A percentile compares a stretch with the other conserved stretches of the same genome.
These are phyloP conservation scores for Ceriops decandra DNA, from an alignment of 345 rosid genomes.

Conservation along the genomic window DNA sequence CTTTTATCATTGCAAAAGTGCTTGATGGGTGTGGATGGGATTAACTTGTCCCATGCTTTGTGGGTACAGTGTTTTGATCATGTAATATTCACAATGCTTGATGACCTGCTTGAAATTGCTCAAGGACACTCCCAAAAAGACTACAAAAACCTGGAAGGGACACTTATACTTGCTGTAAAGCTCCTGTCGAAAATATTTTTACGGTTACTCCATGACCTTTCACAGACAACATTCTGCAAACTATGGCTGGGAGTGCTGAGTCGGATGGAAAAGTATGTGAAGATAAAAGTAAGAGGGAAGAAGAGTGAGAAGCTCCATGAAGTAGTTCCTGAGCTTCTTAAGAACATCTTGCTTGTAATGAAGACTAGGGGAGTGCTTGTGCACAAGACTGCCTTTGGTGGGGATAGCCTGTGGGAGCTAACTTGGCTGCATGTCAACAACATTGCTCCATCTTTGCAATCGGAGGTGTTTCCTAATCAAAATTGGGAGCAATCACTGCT, in stretches of 20 bases:
- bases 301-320: constrained; percentile 95
- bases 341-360: constrained; percentile 78
- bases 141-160: constrained; percentile 91
- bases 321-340: constrained; percentile 75
- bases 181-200: constrained; percentile 76
- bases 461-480: constrained; percentile 84
- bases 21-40: constrained; percentile 71
- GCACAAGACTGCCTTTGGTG: constrained; percentile 84
- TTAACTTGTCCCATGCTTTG: constrained; percentile 59
- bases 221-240: constrained; percentile 84
- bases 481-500: constrained; percentile 36
- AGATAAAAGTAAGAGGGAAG: constrained; percentile 80
- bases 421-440: constrained; percentile 96
- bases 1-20: constrained; percentile 81
- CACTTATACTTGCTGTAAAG: constrained; percentile 70
- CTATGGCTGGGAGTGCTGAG: constrained; percentile 88
- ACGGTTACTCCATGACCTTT: constrained; percentile 63
- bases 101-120: constrained; percentile 91
- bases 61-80: constrained; percentile 87
- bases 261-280: constrained; percentile 91
- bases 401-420: constrained; percentile 96
- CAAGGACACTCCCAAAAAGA: constrained; percentile 89
- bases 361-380: constrained; percentile 73
- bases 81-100: constrained; percentile 88
- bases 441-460: constrained; percentile 69